Percentiles rank a stretch among this genome's conserved stretches.
phyloP scores from a whole-genome alignment of 2,329 filamentous ascomycete species.

The Neoarthrinium moseri region DNA sequence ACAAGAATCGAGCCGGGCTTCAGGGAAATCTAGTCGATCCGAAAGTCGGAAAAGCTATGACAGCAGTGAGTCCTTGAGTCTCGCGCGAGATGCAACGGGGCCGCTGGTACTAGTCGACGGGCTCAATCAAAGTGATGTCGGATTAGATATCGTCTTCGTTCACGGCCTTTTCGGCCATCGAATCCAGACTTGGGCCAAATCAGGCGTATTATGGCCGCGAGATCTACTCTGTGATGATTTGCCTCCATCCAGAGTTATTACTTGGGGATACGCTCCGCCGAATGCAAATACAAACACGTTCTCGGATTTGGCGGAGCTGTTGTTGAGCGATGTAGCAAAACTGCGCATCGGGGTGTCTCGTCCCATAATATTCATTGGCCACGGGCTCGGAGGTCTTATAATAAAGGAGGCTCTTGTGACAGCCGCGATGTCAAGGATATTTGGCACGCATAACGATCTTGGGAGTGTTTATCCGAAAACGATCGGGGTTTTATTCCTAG shows the following conservation, averaged over 20 bases:
- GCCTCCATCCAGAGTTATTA: conserved; percentile 22
- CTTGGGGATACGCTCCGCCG: conserved; percentile 25
- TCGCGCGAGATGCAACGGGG: conserved; percentile 20
- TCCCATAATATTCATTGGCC: conserved; percentile 27
- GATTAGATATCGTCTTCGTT: conserved; percentile 27
- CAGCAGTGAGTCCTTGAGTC: neutral
- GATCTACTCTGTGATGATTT: conserved; percentile 27
- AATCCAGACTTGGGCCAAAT: conserved; percentile 22
- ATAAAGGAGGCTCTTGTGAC: conserved; percentile 29
- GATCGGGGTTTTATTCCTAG: conserved; percentile 27
- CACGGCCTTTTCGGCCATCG: conserved; percentile 27
- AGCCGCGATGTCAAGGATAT: conserved; percentile 27
- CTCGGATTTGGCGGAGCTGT: conserved; percentile 23
- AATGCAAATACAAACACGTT: conserved; percentile 21
- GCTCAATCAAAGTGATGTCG: conserved; percentile 20
- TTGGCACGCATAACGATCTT: conserved; percentile 27
- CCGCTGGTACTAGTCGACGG: conserved; percentile 23
- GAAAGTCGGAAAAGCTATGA: neutral
- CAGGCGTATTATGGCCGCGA: conserved; percentile 26
- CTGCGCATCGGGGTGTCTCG: conserved; percentile 22
- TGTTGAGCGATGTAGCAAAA: conserved; percentile 24
- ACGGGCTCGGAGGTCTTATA: conserved; percentile 27
- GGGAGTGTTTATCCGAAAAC: conserved; percentile 29
- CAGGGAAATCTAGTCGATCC: neutral
- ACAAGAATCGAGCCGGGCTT: neutral